phyloP scores from a whole-genome alignment of 2,329 filamentous ascomycete genomes.

The Lasiodiplodia hormozganensis region DNA sequence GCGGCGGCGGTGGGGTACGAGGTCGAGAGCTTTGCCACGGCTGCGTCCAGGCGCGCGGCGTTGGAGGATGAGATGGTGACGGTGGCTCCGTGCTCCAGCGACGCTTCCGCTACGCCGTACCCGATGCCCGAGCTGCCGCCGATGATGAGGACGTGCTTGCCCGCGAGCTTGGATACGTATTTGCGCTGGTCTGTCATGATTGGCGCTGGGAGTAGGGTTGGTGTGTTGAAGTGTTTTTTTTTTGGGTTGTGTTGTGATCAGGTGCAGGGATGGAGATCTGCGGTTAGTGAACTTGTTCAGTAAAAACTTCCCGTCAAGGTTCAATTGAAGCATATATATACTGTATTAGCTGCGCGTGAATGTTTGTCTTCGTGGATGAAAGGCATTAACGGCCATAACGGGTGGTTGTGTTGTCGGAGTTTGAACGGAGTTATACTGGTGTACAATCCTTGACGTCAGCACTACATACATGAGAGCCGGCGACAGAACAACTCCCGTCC shows the following conservation, averaged over 20 bases:
- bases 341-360: neutral
- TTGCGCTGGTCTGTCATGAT: slow-evolving; percentile 51
- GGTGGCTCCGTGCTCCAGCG: slow-evolving; percentile 61
- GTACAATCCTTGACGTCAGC: slow-evolving; percentile 2
- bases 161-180: slow-evolving; percentile 57
- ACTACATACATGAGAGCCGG: neutral
- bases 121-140: slow-evolving; percentile 71
- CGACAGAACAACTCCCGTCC: neutral
- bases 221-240: neutral
- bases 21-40: slow-evolving; percentile 54
- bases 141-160: slow-evolving; percentile 63
- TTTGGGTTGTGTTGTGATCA: neutral
- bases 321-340: neutral
- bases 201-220: slow-evolving; percentile 15
- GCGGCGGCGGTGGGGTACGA: slow-evolving; percentile 52
- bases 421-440: neutral
- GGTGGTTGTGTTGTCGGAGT: neutral
- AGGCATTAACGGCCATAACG: neutral
- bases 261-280: neutral
- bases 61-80: slow-evolving; percentile 68
- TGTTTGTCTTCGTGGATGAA: neutral
- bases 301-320: neutral
- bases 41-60: slow-evolving; percentile 54
- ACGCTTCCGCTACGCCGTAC: slow-evolving; percentile 64
- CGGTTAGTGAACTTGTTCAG: slow-evolving; percentile 1